Percentiles rank a stretch among this genome's conserved stretches.
Conservation (phyloP, 805 yeast genomes). For the Scheffersomyces lignosus region DNA sequence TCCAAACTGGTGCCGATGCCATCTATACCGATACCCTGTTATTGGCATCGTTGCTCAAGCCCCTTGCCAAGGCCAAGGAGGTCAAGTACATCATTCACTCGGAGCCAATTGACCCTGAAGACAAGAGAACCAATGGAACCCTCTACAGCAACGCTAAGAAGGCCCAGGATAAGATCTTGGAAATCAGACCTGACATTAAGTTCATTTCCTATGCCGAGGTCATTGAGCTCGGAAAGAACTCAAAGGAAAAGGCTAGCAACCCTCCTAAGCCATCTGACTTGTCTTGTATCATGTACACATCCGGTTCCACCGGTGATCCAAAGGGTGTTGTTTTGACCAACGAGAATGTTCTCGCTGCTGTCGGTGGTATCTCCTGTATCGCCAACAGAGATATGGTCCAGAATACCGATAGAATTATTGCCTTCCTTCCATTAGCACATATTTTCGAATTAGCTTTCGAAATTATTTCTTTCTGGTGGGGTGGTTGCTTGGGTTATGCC, state of each 20-base stretch:
- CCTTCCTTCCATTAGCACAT: constrained; percentile 94
- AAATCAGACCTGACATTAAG: constrained; percentile 74
- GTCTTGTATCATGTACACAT: constrained; percentile 82
- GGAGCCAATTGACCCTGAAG: constrained; percentile 59
- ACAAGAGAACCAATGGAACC: constrained; percentile 63
- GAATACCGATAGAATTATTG: constrained; percentile 69
- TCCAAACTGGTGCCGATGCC: constrained; percentile 76
- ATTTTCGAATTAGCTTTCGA: constrained; percentile 92
- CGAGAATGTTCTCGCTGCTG: constrained; percentile 73
- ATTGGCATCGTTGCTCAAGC: constrained; percentile 64
- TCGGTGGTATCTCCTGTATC: constrained; percentile 75
- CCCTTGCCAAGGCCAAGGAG: constrained; percentile 61
- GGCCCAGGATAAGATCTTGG: constrained; percentile 59
- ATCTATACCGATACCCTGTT: constrained; percentile 83
- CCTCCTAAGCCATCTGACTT: constrained; percentile 52
- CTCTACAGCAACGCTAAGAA: constrained; percentile 55
- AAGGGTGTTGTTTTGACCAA: constrained; percentile 78
- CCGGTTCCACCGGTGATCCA: constrained; percentile 84
- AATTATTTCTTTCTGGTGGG: constrained; percentile 81
- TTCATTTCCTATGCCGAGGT: constrained; percentile 67
- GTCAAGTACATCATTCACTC: constrained; percentile 72
- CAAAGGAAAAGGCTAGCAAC: constrained; percentile 17
- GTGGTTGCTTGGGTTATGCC: constrained; percentile 86
- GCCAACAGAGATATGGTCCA: constrained; percentile 53
- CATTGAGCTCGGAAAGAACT: constrained; percentile 57